These are phyloP conservation scores for Pseudomassariella vexata DNA, from an alignment of 2,329 filamentous ascomycete species.

Conservation along the genomic window DNA sequence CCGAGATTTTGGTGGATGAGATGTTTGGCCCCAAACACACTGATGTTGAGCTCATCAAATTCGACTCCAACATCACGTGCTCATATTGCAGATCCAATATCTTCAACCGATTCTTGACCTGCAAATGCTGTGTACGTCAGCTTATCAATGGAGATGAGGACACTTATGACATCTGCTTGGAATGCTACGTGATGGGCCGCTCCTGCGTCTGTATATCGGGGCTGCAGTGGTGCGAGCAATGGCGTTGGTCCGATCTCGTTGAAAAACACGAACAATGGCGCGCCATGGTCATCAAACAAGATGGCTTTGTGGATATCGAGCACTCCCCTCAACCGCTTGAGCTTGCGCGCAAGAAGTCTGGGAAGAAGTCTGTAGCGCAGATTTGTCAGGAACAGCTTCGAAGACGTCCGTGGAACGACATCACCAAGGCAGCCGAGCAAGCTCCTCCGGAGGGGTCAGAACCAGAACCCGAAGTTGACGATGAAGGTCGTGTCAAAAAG, in stretches of 20 bases:
- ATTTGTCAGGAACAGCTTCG: constrained; percentile 89
- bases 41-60: constrained; percentile 69
- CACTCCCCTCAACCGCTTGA: constrained; percentile 65
- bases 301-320: constrained; percentile 59
- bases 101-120: constrained; percentile 94
- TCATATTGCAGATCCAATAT: constrained; percentile 95
- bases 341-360: constrained; percentile 59
- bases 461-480: constrained; percentile 52
- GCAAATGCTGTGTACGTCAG: constrained; percentile 70
- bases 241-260: constrained; percentile 73
- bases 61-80: constrained; percentile 88
- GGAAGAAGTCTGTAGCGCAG: constrained; percentile 78
- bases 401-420: constrained; percentile 75
- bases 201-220: constrained; percentile 85
- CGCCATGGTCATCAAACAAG: constrained; percentile 67
- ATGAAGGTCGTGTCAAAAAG: constrained; percentile 59
- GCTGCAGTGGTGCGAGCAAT: constrained; percentile 89
- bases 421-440: constrained; percentile 53
- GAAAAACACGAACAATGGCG: constrained; percentile 81
- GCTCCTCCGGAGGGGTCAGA: constrained; percentile 17
- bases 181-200: constrained; percentile 95
- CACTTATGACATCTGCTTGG: constrained; percentile 95
- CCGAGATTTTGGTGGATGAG: constrained; percentile 75
- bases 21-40: constrained; percentile 72
- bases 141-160: constrained; percentile 66